Evolutionary conservation across 495 filamentous ascomycete genomes (phyloP).

Genomic region (Penicillium lividum): DNA sequence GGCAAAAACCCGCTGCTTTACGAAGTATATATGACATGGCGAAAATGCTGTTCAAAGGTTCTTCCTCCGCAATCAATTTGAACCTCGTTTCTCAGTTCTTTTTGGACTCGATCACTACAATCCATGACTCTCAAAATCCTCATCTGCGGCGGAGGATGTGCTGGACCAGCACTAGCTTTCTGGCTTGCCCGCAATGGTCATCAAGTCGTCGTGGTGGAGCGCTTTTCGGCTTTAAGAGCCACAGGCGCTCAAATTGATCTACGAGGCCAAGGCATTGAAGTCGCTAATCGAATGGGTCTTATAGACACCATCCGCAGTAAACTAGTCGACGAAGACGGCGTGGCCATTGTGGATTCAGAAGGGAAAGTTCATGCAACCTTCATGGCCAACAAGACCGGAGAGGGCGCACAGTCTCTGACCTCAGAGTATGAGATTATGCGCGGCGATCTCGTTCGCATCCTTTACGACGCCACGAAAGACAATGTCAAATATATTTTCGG

Average conservation of each 20-base stretch:
- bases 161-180: conserved; percentile 46
- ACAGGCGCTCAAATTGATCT: conserved; percentile 46
- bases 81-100: no score
- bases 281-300: conserved; percentile 44
- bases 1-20: not conserved
- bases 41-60: not conserved
- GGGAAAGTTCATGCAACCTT: conserved; percentile 28
- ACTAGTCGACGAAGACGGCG: conserved; percentile 36
- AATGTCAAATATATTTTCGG: conserved; percentile 43
- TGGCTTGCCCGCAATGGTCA: conserved; percentile 37
- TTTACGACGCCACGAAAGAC: conserved; percentile 39
- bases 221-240: conserved; percentile 33
- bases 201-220: conserved; percentile 44
- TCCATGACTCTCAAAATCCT: conserved; percentile 30
- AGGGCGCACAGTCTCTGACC: conserved; percentile 36
- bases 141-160: conserved; percentile 25
- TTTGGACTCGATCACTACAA: not conserved
- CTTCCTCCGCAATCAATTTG: no score
- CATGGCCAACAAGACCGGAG: conserved; percentile 33
- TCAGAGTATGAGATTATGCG: conserved; percentile 52
- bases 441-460: conserved; percentile 39
- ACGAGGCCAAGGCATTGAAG: conserved; percentile 37
- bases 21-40: not conserved
- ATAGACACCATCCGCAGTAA: conserved; percentile 30
- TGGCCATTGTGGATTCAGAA: conserved; percentile 34